Conservation (phyloP, 2,329 filamentous ascomycete species). For the Cercospora beticola region DNA sequence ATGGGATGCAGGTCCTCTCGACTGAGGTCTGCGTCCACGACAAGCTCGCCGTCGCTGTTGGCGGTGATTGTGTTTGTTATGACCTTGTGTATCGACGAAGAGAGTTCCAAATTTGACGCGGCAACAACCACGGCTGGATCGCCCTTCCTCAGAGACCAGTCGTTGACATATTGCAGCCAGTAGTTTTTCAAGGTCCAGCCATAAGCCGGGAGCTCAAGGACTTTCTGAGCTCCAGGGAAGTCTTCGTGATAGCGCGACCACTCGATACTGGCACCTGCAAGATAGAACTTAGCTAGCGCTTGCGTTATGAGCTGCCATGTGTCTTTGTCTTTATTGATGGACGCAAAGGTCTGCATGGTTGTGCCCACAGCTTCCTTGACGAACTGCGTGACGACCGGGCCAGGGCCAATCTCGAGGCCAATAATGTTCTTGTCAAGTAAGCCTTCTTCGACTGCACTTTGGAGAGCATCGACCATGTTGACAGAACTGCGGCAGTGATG, state of each 20-base stretch:
- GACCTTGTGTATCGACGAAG: slow-evolving; percentile 43
- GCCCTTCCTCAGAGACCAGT: slow-evolving; percentile 36
- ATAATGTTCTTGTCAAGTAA: slow-evolving; percentile 15
- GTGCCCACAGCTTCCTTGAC: slow-evolving; percentile 10
- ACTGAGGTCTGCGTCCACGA: slow-evolving; percentile 44
- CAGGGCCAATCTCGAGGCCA: slow-evolving; percentile 23
- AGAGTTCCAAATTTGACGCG: slow-evolving; percentile 27
- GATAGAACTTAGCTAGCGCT: slow-evolving; percentile 53
- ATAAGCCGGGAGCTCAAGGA: slow-evolving; percentile 51
- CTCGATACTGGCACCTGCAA: slow-evolving; percentile 54
- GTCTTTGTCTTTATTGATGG: slow-evolving; percentile 20
- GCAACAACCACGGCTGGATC: slow-evolving; percentile 23
- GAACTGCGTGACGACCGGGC: slow-evolving; percentile 15
- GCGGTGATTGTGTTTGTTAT: slow-evolving; percentile 37
- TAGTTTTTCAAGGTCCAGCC: slow-evolving; percentile 37
- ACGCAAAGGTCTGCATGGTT: slow-evolving; percentile 1
- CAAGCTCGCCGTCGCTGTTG: slow-evolving; percentile 32
- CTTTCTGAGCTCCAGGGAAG: slow-evolving; percentile 43
- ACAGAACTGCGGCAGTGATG: slow-evolving; percentile 21
- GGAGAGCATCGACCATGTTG: slow-evolving; percentile 17
- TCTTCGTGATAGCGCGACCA: slow-evolving; percentile 62
- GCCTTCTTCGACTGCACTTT: slow-evolving; percentile 11
- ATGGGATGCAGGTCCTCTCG: slow-evolving; percentile 42
- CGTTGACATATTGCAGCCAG: slow-evolving; percentile 38
- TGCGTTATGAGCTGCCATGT: slow-evolving; percentile 53